Conservation (phyloP, 345 rosid genomes). For the Physaria fendleri region DNA sequence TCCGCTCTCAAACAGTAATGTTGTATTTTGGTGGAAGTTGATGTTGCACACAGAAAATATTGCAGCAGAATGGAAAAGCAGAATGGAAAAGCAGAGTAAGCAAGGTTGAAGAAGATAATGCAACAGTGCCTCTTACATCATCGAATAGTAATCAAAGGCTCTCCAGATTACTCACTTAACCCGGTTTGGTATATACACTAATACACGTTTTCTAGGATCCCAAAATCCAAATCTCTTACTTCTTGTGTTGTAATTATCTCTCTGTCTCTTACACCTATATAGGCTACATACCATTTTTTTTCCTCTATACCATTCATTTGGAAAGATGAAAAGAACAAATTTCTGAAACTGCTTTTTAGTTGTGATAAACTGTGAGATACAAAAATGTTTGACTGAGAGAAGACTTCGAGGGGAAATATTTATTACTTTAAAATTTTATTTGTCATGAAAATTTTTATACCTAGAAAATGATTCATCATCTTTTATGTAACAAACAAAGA, state of each 20-base stretch:
- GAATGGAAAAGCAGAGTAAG: too few species aligned
- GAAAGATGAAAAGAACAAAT: not conserved
- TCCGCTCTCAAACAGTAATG: too few species aligned
- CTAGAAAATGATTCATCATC: not conserved
- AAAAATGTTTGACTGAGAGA: not conserved
- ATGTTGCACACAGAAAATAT: too few species aligned
- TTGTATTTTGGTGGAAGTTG: too few species aligned
- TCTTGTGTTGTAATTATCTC: slow-evolving; percentile 18
- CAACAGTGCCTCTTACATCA: slow-evolving; percentile 75
- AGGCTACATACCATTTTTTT: slow-evolving; percentile 25
- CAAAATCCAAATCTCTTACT: not conserved
- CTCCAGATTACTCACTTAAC: slow-evolving; percentile 53
- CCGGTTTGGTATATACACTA: slow-evolving; percentile 34
- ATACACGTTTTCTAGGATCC: slow-evolving; percentile 19
- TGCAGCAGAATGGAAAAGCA: too few species aligned
- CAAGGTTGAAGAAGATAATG: too few species aligned
- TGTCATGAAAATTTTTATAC: not conserved
- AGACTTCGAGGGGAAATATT: too few species aligned
- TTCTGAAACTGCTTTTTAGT: not conserved
- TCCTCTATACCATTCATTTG: not conserved
- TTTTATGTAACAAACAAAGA: too few species aligned
- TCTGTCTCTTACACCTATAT: not conserved
- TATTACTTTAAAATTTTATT: too few species aligned
- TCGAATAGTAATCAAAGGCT: slow-evolving; percentile 41
- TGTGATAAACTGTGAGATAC: not conserved